Evolutionary conservation across 495 filamentous ascomycete genomes (phyloP).

Genomic region (Penicillium soppii): DNA sequence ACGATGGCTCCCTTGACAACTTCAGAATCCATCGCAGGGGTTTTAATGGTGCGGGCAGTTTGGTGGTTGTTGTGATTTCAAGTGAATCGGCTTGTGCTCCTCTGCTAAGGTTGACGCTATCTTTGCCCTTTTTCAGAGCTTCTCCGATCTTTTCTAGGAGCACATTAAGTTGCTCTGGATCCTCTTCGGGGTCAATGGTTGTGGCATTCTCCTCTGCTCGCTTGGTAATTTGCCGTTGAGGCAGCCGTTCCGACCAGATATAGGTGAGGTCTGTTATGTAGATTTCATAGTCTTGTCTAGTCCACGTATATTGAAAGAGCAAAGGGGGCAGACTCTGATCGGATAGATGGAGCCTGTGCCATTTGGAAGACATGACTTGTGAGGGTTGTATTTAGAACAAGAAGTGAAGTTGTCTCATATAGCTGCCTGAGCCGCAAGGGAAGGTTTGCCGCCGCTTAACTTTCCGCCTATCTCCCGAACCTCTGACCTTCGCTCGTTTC

Average conservation of each 20-base stretch:
- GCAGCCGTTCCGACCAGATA: slow-evolving; percentile 77
- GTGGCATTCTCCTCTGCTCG: slow-evolving; percentile 65
- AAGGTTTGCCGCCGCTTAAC: slow-evolving; percentile 31
- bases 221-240: slow-evolving; percentile 59
- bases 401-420: neutral
- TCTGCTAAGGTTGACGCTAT: slow-evolving; percentile 28
- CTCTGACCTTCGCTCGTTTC: slow-evolving; percentile 17
- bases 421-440: slow-evolving; percentile 20
- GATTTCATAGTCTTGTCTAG: slow-evolving; percentile 61
- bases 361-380: slow-evolving; percentile 36
- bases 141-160: slow-evolving; percentile 71
- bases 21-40: slow-evolving; percentile 69
- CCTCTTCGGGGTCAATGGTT: slow-evolving; percentile 84
- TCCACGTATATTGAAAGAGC: slow-evolving; percentile 53
- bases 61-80: slow-evolving; percentile 56
- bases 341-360: slow-evolving; percentile 34
- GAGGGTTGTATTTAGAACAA: neutral
- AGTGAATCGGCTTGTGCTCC: slow-evolving; percentile 37
- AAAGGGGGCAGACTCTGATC: slow-evolving; percentile 43
- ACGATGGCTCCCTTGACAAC: slow-evolving; percentile 54
- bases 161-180: slow-evolving; percentile 64
- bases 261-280: slow-evolving; percentile 80
- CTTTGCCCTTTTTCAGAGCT: slow-evolving; percentile 51
- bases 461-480: slow-evolving; percentile 24
- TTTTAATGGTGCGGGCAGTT: slow-evolving; percentile 64